Evolutionary conservation across 257 asterid species (phyloP).

Genomic region (Nicotiana obtusifolia): DNA sequence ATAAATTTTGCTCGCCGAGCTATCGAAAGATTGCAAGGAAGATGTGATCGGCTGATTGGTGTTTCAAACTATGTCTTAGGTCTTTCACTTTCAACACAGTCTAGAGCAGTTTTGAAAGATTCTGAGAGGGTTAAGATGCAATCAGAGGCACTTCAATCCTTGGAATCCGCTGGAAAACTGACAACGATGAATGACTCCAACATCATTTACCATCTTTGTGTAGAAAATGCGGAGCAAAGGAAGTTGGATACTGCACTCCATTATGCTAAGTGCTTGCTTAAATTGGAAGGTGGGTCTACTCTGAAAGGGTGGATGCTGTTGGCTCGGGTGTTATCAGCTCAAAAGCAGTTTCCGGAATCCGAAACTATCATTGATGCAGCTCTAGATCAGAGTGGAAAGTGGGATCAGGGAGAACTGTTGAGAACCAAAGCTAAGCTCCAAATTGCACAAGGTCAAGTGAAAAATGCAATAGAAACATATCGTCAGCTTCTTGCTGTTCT

Average conservation of each 20-base stretch:
- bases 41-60: slow-evolving; percentile 49
- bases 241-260: slow-evolving; percentile 73
- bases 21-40: slow-evolving; percentile 42
- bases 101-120: slow-evolving; percentile 37
- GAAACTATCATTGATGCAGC: slow-evolving; percentile 57
- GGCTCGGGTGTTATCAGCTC: slow-evolving; percentile 80
- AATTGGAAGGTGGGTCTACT: slow-evolving; percentile 67
- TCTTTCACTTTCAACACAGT: slow-evolving; percentile 52
- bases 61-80: slow-evolving; percentile 61
- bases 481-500: slow-evolving; percentile 70
- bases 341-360: slow-evolving; percentile 55
- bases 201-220: slow-evolving; percentile 50
- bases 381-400: slow-evolving; percentile 69
- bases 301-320: slow-evolving; percentile 62
- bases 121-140: slow-evolving; percentile 46
- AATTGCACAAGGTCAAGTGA: slow-evolving; percentile 60
- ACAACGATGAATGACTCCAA: slow-evolving; percentile 51
- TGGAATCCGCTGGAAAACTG: slow-evolving; percentile 61
- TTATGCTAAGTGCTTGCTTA: slow-evolving; percentile 47
- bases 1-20: slow-evolving; percentile 54
- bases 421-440: slow-evolving; percentile 83
- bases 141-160: slow-evolving; percentile 51
- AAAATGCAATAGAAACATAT: slow-evolving; percentile 66
- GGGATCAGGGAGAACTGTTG: slow-evolving; percentile 80
- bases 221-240: slow-evolving; percentile 86